Evolutionary conservation across 768 basidiomycete species (phyloP), one percentile per base, ranked within the genome.

Genomic region (Hericium erinaceus): DNA sequence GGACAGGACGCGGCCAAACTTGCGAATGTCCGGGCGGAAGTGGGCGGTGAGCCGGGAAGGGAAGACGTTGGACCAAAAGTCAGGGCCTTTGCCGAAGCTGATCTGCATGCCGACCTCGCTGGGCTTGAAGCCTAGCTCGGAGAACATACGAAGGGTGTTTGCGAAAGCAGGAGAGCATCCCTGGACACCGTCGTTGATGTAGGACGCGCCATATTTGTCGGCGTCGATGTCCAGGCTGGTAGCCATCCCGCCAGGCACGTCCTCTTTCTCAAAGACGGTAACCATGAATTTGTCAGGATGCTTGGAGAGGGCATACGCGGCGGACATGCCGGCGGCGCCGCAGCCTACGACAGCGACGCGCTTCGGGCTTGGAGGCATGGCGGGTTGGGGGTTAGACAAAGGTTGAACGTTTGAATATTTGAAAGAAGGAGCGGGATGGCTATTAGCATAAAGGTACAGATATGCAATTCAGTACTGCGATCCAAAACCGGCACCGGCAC

Each of bases 41-140:
- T 66, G 60, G 9, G 65, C 52, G n/a, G 69, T 67, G 20, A 72
- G 64, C 22, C 60, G 56, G 3, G 69, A 65, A 7, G 73, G 73
- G 55, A 70, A 74, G 55, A 75, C 71, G 53, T 74, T 74, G 38
- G 71, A 69, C 73, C 73, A 74, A 54, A 74, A 74, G 56, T 69
- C 65, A 44, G 68, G 64, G 51, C 64, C 69, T 55, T 70, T 68
- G 18, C 72, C 69, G 54, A 73, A 72, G 60, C 65, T 68, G 49
- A 72, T 70, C 51, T 73, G 72, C 68, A 73, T 71, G 20, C 64
- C 69, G 13, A 73, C 72, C 52, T 69, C 64, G 13, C 66, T 66
- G 1, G 67, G 59, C 41, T 66, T 64, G 52, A 70, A 74, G 1
- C 71, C 70, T 4, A 70, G 64, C 60, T 71, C 68, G 15, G 66